Conservation (phyloP, 78 protist species). For the Bodo saltans region DNA sequence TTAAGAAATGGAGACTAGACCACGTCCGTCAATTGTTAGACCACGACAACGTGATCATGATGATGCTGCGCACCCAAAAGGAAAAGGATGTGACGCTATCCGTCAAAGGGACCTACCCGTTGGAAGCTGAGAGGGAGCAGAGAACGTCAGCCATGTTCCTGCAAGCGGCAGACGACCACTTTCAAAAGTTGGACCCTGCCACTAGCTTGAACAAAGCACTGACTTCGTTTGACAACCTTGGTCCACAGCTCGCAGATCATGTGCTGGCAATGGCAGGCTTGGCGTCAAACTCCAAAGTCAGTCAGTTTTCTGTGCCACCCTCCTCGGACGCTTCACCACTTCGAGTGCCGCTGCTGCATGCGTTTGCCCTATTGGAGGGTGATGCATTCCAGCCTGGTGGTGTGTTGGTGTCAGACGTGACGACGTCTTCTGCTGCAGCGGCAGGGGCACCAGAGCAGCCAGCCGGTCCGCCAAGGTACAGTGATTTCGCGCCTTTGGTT, state of each 20-base stretch:
- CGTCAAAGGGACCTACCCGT: conserved; percentile 54
- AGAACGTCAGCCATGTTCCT: neutral
- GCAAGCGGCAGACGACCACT: neutral
- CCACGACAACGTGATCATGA: conserved; percentile 35
- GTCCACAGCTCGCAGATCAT: conserved; percentile 32
- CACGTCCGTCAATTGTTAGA: conserved; percentile 69
- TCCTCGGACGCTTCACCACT: neutral
- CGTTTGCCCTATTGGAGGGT: neutral
- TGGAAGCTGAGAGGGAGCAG: neutral
- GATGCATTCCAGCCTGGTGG: neutral
- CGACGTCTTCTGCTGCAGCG: neutral
- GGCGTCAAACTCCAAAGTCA: neutral
- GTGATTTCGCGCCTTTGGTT: conserved; percentile 68
- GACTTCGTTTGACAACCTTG: conserved; percentile 45
- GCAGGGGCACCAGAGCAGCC: neutral
- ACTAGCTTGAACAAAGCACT: conserved; percentile 41
- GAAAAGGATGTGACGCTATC: conserved; percentile 38
- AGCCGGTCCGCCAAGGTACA: conserved; percentile 11
- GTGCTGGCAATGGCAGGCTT: neutral
- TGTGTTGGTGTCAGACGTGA: no score
- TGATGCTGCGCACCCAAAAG: conserved; percentile 49
- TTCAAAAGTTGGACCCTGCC: neutral
- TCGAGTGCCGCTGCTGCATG: neutral
- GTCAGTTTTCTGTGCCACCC: no score
- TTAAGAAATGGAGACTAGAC: conserved; percentile 65